phyloP scores from a whole-genome alignment of 1,284 basidiomycete genomes.

The Flammula alnicola region DNA sequence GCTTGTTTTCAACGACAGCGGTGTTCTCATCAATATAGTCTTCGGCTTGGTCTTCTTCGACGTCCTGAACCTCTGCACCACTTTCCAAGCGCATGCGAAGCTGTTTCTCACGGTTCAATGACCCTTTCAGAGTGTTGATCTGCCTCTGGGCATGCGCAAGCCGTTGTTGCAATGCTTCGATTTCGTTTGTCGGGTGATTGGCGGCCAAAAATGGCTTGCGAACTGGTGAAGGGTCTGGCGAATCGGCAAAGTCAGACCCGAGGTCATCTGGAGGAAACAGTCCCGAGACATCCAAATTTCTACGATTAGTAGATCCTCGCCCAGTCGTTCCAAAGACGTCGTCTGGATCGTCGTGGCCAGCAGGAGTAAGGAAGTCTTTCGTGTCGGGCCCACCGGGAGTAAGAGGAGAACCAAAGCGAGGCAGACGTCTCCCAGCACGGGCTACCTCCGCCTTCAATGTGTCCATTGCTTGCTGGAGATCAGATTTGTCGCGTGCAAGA shows the following conservation, averaged over 20 bases:
- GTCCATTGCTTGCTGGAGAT: slow-evolving; percentile 84
- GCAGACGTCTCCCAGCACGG: slow-evolving; percentile 61
- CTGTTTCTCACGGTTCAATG: slow-evolving; percentile 81
- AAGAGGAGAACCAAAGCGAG: slow-evolving; percentile 69
- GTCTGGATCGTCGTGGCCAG: slow-evolving; percentile 51
- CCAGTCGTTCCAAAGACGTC: slow-evolving; percentile 68
- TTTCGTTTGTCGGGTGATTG: slow-evolving; percentile 77
- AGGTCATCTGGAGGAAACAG: slow-evolving; percentile 51
- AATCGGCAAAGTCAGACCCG: slow-evolving; percentile 44
- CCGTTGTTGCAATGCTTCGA: slow-evolving; percentile 77
- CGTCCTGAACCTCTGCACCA: slow-evolving; percentile 45
- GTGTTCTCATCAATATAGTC: slow-evolving; percentile 46
- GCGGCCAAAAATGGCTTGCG: slow-evolving; percentile 70
- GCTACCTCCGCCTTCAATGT: slow-evolving; percentile 72
- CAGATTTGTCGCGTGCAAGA: slow-evolving; percentile 89
- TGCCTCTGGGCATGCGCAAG: slow-evolving; percentile 84
- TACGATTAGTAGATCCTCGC: slow-evolving; percentile 66
- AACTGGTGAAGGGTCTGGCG: slow-evolving; percentile 68
- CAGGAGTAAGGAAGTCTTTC: slow-evolving; percentile 63
- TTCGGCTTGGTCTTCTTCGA: slow-evolving; percentile 50
- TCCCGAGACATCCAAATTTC: slow-evolving; percentile 57
- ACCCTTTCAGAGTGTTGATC: slow-evolving; percentile 78
- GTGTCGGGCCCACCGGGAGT: slow-evolving; percentile 60
- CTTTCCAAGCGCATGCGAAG: slow-evolving; percentile 61
- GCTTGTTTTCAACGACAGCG: slow-evolving; percentile 32